These are phyloP conservation scores for Neofusicoccum laricinum DNA, from an alignment of 2,329 filamentous ascomycete genomes.

Conservation along the genomic window DNA sequence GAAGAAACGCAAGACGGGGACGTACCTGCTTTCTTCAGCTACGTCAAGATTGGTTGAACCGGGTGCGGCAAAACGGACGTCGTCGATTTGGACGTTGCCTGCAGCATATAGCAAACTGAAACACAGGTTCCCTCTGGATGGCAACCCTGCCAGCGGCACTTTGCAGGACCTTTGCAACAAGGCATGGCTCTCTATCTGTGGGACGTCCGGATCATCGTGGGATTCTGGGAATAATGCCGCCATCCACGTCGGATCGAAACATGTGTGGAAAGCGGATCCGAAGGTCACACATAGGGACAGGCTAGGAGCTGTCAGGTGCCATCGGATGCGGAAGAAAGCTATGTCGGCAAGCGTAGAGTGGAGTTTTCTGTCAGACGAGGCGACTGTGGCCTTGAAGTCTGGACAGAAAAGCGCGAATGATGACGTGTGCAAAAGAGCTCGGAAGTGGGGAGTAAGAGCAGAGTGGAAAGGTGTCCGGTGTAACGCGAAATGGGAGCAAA, in stretches of 20 bases:
- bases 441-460: not conserved
- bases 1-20: not conserved
- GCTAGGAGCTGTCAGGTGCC: not conserved
- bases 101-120: not conserved
- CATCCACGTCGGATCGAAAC: not conserved
- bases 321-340: too few species aligned
- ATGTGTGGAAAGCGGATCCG: not conserved
- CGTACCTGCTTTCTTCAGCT: conserved; percentile 4
- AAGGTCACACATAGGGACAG: not conserved
- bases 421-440: too few species aligned
- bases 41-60: not conserved
- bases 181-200: not conserved
- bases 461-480: not conserved
- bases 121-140: not conserved
- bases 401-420: too few species aligned
- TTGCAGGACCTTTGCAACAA: not conserved
- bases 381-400: too few species aligned
- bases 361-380: too few species aligned
- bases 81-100: not conserved
- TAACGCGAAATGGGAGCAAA: not conserved
- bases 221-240: not conserved
- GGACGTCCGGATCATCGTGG: not conserved
- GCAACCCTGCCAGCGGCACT: not conserved
- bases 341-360: too few species aligned
- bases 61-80: too few species aligned